Evolutionary conservation across 2,329 filamentous ascomycete species (phyloP).

Genomic region (Aspergillus terreus): DNA sequence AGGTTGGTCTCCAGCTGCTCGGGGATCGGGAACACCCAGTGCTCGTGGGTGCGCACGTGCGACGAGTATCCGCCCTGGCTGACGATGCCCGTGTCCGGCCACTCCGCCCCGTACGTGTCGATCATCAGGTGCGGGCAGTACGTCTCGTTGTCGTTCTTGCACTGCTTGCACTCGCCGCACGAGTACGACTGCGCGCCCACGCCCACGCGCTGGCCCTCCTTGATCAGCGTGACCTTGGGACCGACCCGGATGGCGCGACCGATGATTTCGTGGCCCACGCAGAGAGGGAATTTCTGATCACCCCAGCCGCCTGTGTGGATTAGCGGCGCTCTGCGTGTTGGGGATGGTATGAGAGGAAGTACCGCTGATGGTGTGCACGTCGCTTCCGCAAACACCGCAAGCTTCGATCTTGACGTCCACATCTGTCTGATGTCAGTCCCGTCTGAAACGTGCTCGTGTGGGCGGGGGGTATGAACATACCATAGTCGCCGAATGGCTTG

Average conservation of each 20-base stretch:
- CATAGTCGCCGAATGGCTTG: constrained; percentile 78
- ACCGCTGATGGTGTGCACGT: constrained; percentile 64
- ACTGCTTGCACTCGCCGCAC: constrained; percentile 62
- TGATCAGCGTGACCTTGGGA: constrained; percentile 58
- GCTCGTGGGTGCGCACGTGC: constrained; percentile 71
- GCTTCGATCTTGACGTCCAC: constrained; percentile 83
- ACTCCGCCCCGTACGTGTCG: constrained; percentile 54
- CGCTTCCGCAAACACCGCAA: constrained; percentile 72
- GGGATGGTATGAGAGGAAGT: background rate
- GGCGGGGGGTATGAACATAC: constrained; percentile 16
- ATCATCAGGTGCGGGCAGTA: constrained; percentile 56
- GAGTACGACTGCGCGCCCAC: constrained; percentile 66
- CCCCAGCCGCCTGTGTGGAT: constrained; percentile 49
- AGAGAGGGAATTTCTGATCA: constrained; percentile 49
- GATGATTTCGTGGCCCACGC: constrained; percentile 61
- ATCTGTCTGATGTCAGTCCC: constrained; percentile 43
- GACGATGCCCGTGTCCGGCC: constrained; percentile 59
- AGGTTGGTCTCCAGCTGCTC: constrained; percentile 58
- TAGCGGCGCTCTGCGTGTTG: background rate
- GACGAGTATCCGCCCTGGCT: constrained; percentile 65
- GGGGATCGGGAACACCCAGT: constrained; percentile 68
- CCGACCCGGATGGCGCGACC: constrained; percentile 67
- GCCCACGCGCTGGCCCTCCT: constrained; percentile 62
- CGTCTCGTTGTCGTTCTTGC: constrained; percentile 64
- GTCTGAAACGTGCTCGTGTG: background rate